phyloP scores from a whole-genome alignment of 495 filamentous ascomycete species.

The Hyaloscypha finlandica region DNA sequence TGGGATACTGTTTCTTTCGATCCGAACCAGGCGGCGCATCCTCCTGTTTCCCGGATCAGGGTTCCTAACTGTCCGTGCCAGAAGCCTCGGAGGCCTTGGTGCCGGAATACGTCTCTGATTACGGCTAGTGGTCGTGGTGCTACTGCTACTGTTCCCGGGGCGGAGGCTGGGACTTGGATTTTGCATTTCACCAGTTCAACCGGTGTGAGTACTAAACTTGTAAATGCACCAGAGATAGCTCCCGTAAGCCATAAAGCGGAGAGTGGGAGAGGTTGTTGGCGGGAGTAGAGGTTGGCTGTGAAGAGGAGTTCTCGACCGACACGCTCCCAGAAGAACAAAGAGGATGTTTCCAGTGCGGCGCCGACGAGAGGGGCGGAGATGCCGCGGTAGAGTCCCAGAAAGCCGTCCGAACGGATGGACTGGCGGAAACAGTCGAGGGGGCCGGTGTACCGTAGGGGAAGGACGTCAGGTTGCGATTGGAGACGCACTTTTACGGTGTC shows the following conservation, averaged over 20 bases:
- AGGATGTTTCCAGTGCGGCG: constrained; percentile 91
- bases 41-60: constrained; percentile 90
- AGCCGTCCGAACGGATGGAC: constrained; percentile 70
- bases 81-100: constrained; percentile 81
- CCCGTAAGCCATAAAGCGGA: constrained; percentile 73
- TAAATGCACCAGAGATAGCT: constrained; percentile 84
- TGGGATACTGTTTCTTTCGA: constrained; percentile 77
- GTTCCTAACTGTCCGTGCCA: constrained; percentile 96
- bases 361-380: constrained; percentile 90
- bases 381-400: constrained; percentile 84
- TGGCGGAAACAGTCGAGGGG: constrained; percentile 93
- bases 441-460: constrained; percentile 80
- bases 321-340: constrained; percentile 89
- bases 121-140: constrained; percentile 41
- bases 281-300: constrained; percentile 51
- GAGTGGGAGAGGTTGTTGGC: constrained; percentile 63
- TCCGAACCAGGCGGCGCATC: constrained; percentile 94
- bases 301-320: constrained; percentile 60
- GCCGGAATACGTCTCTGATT: constrained; percentile 74
- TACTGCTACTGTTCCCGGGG: constrained; percentile 12
- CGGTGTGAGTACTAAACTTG: constrained; percentile 86
- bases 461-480: constrained; percentile 79
- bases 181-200: constrained; percentile 98
- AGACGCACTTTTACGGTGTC: constrained; percentile 92
- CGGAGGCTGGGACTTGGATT: constrained; percentile 73